These are phyloP conservation scores for Pseudevernia furfuracea DNA, from an alignment of 495 filamentous ascomycete genomes.

Conservation along the genomic window DNA sequence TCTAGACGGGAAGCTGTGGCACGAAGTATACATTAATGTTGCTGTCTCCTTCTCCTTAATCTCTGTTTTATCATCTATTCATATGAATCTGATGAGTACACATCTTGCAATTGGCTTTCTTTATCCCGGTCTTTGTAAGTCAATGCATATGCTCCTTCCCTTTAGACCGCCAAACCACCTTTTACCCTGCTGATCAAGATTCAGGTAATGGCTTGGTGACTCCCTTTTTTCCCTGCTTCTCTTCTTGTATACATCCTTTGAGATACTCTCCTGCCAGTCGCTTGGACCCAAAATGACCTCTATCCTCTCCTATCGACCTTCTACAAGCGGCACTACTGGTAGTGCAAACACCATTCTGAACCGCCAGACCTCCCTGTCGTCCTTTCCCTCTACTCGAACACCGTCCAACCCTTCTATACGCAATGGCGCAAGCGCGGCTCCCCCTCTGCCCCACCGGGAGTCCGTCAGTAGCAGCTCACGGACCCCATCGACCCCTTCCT, in stretches of 20 bases:
- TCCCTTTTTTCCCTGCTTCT: background rate
- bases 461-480: slow-evolving; percentile 43
- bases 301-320: slow-evolving; percentile 40
- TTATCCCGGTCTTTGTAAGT: background rate
- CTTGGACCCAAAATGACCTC: slow-evolving; percentile 36
- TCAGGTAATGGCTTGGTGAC: slow-evolving; percentile 2
- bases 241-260: background rate
- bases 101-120: background rate
- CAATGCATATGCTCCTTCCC: background rate
- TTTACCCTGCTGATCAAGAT: background rate
- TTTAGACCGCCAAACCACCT: background rate
- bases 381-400: slow-evolving; percentile 48
- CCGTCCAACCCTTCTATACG: slow-evolving; percentile 44
- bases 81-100: background rate
- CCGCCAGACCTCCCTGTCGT: slow-evolving; percentile 50
- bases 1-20: slow-evolving; percentile 9
- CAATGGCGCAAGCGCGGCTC: slow-evolving; percentile 48
- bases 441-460: slow-evolving; percentile 45
- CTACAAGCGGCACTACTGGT: slow-evolving; percentile 30
- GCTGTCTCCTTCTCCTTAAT: slow-evolving; percentile 8
- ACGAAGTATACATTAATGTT: slow-evolving; percentile 3
- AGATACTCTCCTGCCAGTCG: slow-evolving; percentile 5
- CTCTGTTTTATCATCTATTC: background rate
- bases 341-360: slow-evolving; percentile 22
- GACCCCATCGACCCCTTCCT: slow-evolving; percentile 37